Conservation (phyloP, 2,329 filamentous ascomycete genomes). For the Neonectria ditissima region DNA sequence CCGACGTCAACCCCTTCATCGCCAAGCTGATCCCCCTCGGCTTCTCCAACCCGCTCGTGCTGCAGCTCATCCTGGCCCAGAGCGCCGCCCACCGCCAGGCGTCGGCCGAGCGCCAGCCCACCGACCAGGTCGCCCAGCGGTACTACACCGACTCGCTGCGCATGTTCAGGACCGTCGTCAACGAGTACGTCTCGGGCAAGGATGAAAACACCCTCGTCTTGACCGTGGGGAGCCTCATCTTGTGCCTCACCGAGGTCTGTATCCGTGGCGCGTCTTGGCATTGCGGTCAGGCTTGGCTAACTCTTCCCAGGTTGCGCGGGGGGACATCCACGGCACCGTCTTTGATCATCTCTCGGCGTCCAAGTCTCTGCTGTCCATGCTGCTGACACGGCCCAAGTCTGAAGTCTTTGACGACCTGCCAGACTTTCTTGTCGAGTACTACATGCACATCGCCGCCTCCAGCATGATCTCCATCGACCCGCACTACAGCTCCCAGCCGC, state of each 20-base stretch:
- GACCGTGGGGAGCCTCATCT: slow-evolving; percentile 57
- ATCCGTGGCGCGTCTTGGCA: too few relatives aligned
- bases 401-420: slow-evolving; percentile 53
- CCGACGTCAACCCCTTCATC: slow-evolving; percentile 59
- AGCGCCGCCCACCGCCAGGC: slow-evolving; percentile 55
- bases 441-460: slow-evolving; percentile 59
- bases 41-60: slow-evolving; percentile 58
- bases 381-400: slow-evolving; percentile 49
- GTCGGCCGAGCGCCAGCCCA: slow-evolving; percentile 42
- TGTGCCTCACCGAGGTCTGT: slow-evolving; percentile 61
- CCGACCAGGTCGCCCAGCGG: slow-evolving; percentile 48
- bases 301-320: slow-evolving; percentile 50
- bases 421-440: slow-evolving; percentile 62
- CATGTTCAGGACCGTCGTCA: slow-evolving; percentile 52
- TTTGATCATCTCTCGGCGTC: slow-evolving; percentile 60
- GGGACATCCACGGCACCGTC: slow-evolving; percentile 58
- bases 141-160: slow-evolving; percentile 53
- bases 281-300: slow-evolving; percentile 22
- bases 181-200: slow-evolving; percentile 49
- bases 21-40: slow-evolving; percentile 59
- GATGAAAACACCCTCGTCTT: slow-evolving; percentile 53
- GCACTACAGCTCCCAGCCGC: slow-evolving; percentile 44
- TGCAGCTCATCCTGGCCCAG: slow-evolving; percentile 61
- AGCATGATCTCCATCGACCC: slow-evolving; percentile 60
- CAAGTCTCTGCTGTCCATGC: slow-evolving; percentile 53